Evolutionary conservation across 441 rosid genomes (phyloP).

Genomic region (Corymbia calophylla): DNA sequence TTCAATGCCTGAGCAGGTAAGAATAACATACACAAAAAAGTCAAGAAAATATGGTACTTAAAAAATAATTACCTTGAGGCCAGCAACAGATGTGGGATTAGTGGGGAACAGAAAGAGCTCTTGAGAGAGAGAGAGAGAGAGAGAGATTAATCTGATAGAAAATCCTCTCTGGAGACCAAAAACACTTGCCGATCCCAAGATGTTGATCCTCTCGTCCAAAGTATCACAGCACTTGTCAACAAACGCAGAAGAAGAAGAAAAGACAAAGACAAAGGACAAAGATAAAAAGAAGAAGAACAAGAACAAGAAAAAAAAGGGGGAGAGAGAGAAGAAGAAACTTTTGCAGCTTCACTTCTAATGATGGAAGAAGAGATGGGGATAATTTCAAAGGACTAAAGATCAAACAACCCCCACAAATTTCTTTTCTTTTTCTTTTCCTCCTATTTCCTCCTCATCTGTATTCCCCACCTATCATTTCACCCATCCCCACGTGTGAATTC

Average conservation of each 20-base stretch:
- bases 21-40: slow-evolving; percentile 9
- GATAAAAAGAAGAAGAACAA: not conserved
- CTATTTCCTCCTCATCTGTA: slow-evolving; percentile 22
- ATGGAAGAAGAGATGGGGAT: not conserved
- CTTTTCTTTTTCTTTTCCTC: slow-evolving; percentile 21
- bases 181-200: slow-evolving; percentile 47
- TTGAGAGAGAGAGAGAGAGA: not conserved
- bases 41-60: slow-evolving; percentile 3
- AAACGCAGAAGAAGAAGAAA: slow-evolving; percentile 7
- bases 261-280: not conserved
- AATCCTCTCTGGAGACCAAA: slow-evolving; percentile 22
- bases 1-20: not conserved
- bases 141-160: slow-evolving; percentile 16
- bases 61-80: slow-evolving; percentile 49
- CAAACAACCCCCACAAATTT: slow-evolving; percentile 15
- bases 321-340: not conserved
- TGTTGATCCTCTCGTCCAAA: slow-evolving; percentile 19
- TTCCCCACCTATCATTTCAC: slow-evolving; percentile 31
- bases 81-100: slow-evolving; percentile 37
- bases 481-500: slow-evolving; percentile 65
- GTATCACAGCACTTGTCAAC: slow-evolving; percentile 21
- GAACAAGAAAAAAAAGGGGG: not conserved
- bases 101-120: slow-evolving; percentile 36
- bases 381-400: not conserved
- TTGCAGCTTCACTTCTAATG: not conserved